Conservation (phyloP, 805 yeast species). For the Pachysolen tannophilus region DNA sequence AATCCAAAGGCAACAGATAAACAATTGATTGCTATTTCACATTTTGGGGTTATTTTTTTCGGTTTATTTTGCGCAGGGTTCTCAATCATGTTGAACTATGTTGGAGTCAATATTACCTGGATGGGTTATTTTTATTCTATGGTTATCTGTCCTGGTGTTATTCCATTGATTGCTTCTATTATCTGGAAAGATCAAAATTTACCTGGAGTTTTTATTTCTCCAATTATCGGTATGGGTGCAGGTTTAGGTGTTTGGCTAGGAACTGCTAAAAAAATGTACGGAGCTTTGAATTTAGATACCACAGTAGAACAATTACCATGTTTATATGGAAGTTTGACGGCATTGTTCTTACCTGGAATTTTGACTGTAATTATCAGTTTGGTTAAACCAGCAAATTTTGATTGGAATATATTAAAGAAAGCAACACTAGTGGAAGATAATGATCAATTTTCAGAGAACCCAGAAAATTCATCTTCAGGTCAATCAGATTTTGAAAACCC, state of each 20-base stretch:
- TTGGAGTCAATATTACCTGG: slow-evolving; percentile 35
- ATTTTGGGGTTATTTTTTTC: slow-evolving; percentile 28
- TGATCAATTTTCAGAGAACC: no score
- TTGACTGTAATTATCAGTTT: slow-evolving; percentile 22
- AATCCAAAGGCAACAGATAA: slow-evolving; percentile 31
- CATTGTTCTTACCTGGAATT: slow-evolving; percentile 28
- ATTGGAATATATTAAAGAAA: slow-evolving; percentile 25
- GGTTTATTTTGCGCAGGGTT: slow-evolving; percentile 33
- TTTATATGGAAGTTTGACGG: slow-evolving; percentile 32
- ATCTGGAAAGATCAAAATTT: slow-evolving; percentile 36
- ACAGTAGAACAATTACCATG: slow-evolving; percentile 35
- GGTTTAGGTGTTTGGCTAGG: slow-evolving; percentile 37
- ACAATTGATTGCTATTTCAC: slow-evolving; percentile 26
- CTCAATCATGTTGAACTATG: slow-evolving; percentile 30
- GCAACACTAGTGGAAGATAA: no score
- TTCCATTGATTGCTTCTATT: slow-evolving; percentile 39
- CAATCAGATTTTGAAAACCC: no score
- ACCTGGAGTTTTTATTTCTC: slow-evolving; percentile 36
- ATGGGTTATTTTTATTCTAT: slow-evolving; percentile 31
- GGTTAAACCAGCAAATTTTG: slow-evolving; percentile 32
- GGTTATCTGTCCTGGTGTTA: slow-evolving; percentile 45
- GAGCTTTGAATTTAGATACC: slow-evolving; percentile 33
- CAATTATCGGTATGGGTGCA: slow-evolving; percentile 36
- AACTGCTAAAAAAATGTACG: slow-evolving; percentile 34
- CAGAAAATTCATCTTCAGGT: no score